Base-by-base conservation (phyloP, 2,329 filamentous ascomycete species). In the Xylaria multiplex region DNA sequence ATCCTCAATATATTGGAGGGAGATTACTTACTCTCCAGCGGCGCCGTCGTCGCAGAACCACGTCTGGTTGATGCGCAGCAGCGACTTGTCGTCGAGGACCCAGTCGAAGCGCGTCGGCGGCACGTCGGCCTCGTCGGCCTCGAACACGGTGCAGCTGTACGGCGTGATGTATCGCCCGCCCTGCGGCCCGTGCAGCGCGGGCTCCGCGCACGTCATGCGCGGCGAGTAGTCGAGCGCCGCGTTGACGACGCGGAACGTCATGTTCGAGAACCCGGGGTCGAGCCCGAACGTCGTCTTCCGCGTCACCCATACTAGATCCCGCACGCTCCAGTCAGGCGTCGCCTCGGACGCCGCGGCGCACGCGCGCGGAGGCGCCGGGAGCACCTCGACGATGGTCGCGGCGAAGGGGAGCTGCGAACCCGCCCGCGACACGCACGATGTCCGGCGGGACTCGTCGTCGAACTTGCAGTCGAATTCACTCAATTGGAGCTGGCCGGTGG, bases 31-130 rank as follows among this genome's bases (percentile, higher is more conserved):
- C 63, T 24, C 63, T 19, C 54, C 9, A 27, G 27, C 14, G n/a
- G 13, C 43, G 4, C 45, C 63, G 32, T 62, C 58, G 46, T 62
- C 53, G 42, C 63, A 62, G 14, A 11, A 53, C 63, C 63, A 62
- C 14, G 63, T 62, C 53, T 65, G 63, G 9, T 62, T 62, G 7
- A 65, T 43, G 22, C 58, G 48, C 7, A 65, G 40, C 14, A 65
- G 22, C n/a, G 30, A 19, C 30, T 24, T 42, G 14, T 16, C 27
- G 27, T 61, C 58, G 9, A 62, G 14, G 8, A 65, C 48, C 53
- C 52, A 65, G 22, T 65, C 63, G n/a, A 65, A 65, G 5, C 24
- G 49, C n/a, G 62, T 65, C 27, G 24, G 22, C 22, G 62, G 62
- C 24, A 65, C 62, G 14, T 61, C 62, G 11, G 11, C 37, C 45